Base-by-base conservation (phyloP, 306 rosid genomes). In the Prunus davidiana region DNA sequence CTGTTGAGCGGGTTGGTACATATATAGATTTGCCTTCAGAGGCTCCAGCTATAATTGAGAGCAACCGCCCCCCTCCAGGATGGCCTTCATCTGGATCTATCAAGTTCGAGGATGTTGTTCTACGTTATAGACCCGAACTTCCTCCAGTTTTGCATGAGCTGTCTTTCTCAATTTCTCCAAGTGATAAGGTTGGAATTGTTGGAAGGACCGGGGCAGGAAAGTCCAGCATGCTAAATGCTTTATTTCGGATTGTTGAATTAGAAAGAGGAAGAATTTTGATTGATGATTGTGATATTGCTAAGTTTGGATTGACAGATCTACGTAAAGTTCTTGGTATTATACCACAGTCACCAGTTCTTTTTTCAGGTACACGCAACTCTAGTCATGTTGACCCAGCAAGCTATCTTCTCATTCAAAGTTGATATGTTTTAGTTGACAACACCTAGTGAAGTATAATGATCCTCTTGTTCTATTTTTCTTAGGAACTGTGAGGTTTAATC, bases 1-100 rank as follows among this genome's bases (percentile, higher is more conserved):
- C 89, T 20, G 98, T 94, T 58, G 98, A 94, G 88, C 90, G 98
- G 70, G 69, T 87, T 66, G 96, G 97, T 50, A 87, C 91, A 18
- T 91, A 91, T 38, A 84, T 91, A 49, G 97, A 90, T 76, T 87
- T 94, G 81, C 96, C 96, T 66, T 81, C 98, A 1, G 98, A 82
- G 75, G 85, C 84, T 62, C 79, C 84, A 7, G 19, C 58, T 64
- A 55, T 89, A 71, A 78, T 82, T 77, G 84, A 84, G 76, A 43
- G 60, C 76, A 85, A 79, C 70, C 86, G 84, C 54, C 89, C 89
- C 27, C 84, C 89, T 67, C 86, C 86, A 3, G 86, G 70, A 12
- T 85, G 89, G 89, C 89, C 89, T 72, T 85, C 86, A 55, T 71
- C 72, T 19, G 89, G 89, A 66, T 72, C 76, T 47, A 80, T 85